Base-by-base conservation (phyloP, 2,329 filamentous ascomycete species). In the Aulographum hederae region DNA sequence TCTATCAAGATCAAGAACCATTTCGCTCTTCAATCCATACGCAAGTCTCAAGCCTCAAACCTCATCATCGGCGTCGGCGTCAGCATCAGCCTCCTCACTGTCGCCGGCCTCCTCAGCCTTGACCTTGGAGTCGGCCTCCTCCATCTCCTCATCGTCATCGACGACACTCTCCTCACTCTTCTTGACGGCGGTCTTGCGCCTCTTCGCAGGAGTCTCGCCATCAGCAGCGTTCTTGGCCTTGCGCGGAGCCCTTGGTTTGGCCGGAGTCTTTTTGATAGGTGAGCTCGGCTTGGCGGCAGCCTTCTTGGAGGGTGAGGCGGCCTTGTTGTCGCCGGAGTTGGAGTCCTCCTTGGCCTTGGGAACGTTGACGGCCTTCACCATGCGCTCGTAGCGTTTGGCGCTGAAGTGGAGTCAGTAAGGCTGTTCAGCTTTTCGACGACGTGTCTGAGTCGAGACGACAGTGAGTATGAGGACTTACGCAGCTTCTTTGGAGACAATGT, bases 331-430 rank as follows among this genome's bases (percentile, higher is more conserved):
- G n/a, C n/a, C 8, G n/a, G n/a, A n/a, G n/a, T n/a, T n/a, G n/a
- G n/a, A n/a, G n/a, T n/a, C n/a, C n/a, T n/a, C n/a, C n/a, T n/a
- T n/a, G n/a, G n/a, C n/a, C n/a, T n/a, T n/a, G n/a, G n/a, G n/a
- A n/a, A n/a, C n/a, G n/a, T n/a, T n/a, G n/a, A n/a, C n/a, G n/a
- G 21, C 26, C 26, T 33, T 33, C 8, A 33, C 15, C 14, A 33
- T 15, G 6, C 32, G 32, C 23, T 28, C 23, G 18, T 33, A 33
- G 18, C 32, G 32, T 18, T 33, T 33, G 23, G 23, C 18, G 6
- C 32, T 33, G 13, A 12, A 6, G 2, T 8, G n/a, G 13, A 16
- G 32, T 33, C 18, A 28, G 26, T 29, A 5, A 26, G 25, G 4
- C 12, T 10, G 26, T 32, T 12, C 11, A 32, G 10, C 4, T 14